Conservation (phyloP, 2,329 filamentous ascomycete species). For the Beauveria medogensis region DNA sequence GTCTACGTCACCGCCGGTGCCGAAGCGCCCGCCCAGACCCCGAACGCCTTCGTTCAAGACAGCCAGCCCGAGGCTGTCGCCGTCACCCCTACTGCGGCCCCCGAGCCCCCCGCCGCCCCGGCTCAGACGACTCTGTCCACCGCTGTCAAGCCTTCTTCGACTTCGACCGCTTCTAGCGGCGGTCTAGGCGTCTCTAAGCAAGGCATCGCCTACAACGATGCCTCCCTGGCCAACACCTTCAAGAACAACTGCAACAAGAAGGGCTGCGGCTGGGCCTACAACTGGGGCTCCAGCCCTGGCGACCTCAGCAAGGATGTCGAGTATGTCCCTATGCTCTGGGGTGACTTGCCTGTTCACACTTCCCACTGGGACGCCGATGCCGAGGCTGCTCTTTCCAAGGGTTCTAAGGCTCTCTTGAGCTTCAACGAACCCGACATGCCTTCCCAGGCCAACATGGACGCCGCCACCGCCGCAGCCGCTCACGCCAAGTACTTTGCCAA, state of each 20-base stretch:
- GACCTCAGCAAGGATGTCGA: slow-evolving; percentile 37
- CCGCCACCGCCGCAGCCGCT: slow-evolving; percentile 41
- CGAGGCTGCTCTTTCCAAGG: slow-evolving; percentile 41
- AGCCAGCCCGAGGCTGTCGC: slow-evolving; percentile 11
- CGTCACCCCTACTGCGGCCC: slow-evolving; percentile 4
- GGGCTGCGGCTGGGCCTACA: slow-evolving; percentile 54
- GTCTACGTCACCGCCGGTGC: slow-evolving; percentile 32
- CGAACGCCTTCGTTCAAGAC: slow-evolving; percentile 9
- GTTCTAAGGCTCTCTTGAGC: slow-evolving; percentile 50
- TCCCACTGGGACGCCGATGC: slow-evolving; percentile 43
- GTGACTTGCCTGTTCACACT: slow-evolving; percentile 35
- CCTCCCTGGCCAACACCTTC: slow-evolving; percentile 44
- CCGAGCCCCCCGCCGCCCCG: slow-evolving; percentile 13
- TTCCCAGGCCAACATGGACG: slow-evolving; percentile 50
- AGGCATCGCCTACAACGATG: slow-evolving; percentile 61
- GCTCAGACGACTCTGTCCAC: slow-evolving; percentile 18
- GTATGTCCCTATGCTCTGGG: slow-evolving; percentile 64
- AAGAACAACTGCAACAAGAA: slow-evolving; percentile 25
- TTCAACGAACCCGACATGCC: slow-evolving; percentile 66
- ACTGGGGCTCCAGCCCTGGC: slow-evolving; percentile 50
- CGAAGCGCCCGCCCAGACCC: slow-evolving; percentile 22
- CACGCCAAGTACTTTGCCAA: slow-evolving; percentile 49
- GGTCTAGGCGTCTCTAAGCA: slow-evolving; percentile 39
- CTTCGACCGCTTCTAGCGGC: neutral
- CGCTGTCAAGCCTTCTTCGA: slow-evolving; percentile 15